Evolutionary conservation across 208 protist genomes (phyloP).

Genomic region (Tritrichomonas musculus): DNA sequence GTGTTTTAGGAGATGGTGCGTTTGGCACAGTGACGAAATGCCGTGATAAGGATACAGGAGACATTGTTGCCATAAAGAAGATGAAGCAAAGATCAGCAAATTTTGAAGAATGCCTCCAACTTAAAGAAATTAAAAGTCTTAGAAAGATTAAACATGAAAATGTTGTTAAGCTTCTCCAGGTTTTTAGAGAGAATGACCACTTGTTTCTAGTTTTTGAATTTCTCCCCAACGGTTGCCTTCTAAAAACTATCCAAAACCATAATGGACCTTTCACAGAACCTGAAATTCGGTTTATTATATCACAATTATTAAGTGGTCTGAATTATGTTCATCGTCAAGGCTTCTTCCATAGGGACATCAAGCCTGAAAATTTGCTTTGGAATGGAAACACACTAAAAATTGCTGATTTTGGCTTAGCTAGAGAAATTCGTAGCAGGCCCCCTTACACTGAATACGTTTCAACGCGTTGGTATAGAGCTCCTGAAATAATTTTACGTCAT

Average conservation of each 20-base stretch:
- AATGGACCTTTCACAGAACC: neutral
- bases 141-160: conserved; percentile 24
- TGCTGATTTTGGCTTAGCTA: conserved; percentile 79
- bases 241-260: neutral
- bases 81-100: conserved; percentile 93
- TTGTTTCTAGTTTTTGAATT: conserved; percentile 23
- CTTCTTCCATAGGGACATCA: conserved; percentile 20
- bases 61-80: conserved; percentile 91
- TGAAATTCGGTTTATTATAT: neutral
- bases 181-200: neutral
- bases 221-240: neutral
- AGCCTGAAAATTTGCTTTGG: conserved; percentile 20
- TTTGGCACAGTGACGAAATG: conserved; percentile 84
- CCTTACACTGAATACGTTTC: conserved; percentile 77
- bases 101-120: conserved; percentile 86
- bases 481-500: conserved; percentile 66
- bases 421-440: conserved; percentile 66
- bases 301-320: neutral
- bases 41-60: conserved; percentile 69
- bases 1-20: conserved; percentile 84
- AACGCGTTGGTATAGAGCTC: conserved; percentile 75
- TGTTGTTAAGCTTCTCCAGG: neutral
- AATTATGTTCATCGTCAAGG: neutral
- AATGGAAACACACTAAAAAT: conserved; percentile 72
- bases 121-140: conserved; percentile 69